Evolutionary conservation across 306 rosid species (phyloP).

Genomic region (Vigna angularis): DNA sequence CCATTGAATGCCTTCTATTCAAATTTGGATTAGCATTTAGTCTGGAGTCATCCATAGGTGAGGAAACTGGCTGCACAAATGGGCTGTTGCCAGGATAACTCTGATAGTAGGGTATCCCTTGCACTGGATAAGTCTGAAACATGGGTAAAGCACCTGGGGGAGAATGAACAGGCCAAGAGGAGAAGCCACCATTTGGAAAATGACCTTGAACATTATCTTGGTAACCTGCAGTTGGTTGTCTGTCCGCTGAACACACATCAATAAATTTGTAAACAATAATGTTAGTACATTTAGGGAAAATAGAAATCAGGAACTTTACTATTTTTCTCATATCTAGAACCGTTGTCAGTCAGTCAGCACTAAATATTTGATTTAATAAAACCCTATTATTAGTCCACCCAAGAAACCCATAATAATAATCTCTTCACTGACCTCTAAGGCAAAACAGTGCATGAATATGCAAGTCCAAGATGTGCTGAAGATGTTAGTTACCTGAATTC

Average conservation of each 20-base stretch:
- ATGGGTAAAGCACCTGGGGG: constrained; percentile 68
- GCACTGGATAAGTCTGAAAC: constrained; percentile 78
- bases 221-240: constrained; percentile 60
- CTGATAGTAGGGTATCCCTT: constrained; percentile 86
- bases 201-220: constrained; percentile 79
- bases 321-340: neutral
- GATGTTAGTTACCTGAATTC: constrained; percentile 57
- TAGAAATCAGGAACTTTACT: neutral
- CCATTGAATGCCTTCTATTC: constrained; percentile 79
- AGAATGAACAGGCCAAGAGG: constrained; percentile 88
- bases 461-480: constrained; percentile 27
- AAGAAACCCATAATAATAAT: constrained; percentile 1
- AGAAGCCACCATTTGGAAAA: constrained; percentile 71
- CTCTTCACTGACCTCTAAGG: constrained; percentile 1
- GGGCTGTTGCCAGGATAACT: constrained; percentile 69
- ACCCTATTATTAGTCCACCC: constrained; percentile 4
- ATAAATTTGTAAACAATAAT: constrained; percentile 45
- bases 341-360: constrained; percentile 3
- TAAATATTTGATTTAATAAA: neutral
- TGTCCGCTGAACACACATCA: constrained; percentile 61
- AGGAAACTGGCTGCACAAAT: constrained; percentile 63
- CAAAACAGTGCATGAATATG: neutral
- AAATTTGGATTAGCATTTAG: constrained; percentile 52
- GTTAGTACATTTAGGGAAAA: constrained; percentile 27
- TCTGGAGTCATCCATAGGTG: constrained; percentile 66